These are phyloP conservation scores for Elsinoe australis DNA, from an alignment of 2,329 filamentous ascomycete species.

Conservation along the genomic window DNA sequence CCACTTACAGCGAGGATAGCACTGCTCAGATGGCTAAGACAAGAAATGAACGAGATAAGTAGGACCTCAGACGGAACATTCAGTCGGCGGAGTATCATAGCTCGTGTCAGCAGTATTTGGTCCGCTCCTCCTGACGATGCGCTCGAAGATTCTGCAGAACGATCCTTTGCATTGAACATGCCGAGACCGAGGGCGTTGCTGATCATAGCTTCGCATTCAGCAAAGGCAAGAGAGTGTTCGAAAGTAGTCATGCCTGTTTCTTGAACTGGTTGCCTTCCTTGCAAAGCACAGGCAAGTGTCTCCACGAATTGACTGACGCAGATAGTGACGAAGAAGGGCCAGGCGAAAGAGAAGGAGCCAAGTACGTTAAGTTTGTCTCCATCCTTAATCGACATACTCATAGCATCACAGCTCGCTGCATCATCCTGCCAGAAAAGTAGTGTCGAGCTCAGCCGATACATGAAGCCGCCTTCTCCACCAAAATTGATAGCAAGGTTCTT, in stretches of 20 bases:
- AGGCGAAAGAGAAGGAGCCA: constrained; percentile 72
- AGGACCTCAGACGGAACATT: constrained; percentile 88
- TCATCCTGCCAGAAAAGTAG: constrained; percentile 69
- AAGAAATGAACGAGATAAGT: constrained; percentile 77
- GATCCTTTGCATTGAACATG: constrained; percentile 49
- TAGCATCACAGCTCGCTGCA: constrained; percentile 63
- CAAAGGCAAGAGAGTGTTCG: constrained; percentile 91
- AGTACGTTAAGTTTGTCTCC: constrained; percentile 46
- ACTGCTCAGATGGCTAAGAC: constrained; percentile 79
- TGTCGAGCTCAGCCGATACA: constrained; percentile 64
- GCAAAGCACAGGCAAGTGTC: constrained; percentile 77
- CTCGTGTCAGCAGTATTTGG: constrained; percentile 43
- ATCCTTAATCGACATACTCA: constrained; percentile 60
- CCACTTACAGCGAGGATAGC: constrained; percentile 75
- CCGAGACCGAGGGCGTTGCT: constrained; percentile 70
- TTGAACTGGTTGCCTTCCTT: constrained; percentile 68
- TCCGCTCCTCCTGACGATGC: constrained; percentile 18
- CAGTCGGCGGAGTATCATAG: constrained; percentile 66
- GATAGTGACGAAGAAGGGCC: constrained; percentile 64
- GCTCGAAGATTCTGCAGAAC: constrained; percentile 27
- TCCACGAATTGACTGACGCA: constrained; percentile 79
- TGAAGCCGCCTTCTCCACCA: constrained; percentile 54
- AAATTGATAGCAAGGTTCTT: constrained; percentile 41
- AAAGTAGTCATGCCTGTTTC: constrained; percentile 96
- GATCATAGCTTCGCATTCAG: constrained; percentile 85